Conservation (phyloP, 345 rosid species). For the Pugionium cornutum region DNA sequence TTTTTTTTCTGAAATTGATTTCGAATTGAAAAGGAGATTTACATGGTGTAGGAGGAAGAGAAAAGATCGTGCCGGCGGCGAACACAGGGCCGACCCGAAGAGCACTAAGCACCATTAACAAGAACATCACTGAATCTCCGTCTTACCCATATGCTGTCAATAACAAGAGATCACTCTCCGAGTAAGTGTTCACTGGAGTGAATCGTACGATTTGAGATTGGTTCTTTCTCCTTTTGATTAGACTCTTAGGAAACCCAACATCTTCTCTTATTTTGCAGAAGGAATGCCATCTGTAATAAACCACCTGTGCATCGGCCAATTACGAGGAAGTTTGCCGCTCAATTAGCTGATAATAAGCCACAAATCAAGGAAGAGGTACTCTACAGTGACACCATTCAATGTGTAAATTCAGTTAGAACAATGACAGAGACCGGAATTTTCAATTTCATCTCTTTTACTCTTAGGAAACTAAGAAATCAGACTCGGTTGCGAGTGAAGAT, state of each 20-base stretch:
- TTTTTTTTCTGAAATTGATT: conserved; percentile 22
- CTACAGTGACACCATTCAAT: conserved; percentile 15
- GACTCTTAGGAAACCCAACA: neutral
- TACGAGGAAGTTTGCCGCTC: conserved; percentile 83
- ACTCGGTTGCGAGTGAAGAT: conserved; percentile 40
- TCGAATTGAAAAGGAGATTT: conserved; percentile 19
- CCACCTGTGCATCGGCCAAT: conserved; percentile 74
- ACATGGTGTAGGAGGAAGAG: conserved; percentile 45
- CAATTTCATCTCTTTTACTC: neutral
- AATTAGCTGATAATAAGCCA: conserved; percentile 61
- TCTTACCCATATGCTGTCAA: conserved; percentile 62
- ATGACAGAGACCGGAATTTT: neutral
- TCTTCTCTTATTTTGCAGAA: conserved; percentile 39
- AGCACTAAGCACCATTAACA: conserved; percentile 67
- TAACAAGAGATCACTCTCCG: conserved; percentile 64
- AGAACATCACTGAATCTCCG: conserved; percentile 58
- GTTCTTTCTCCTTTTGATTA: neutral
- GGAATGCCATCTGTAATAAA: conserved; percentile 49
- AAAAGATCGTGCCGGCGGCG: conserved; percentile 52
- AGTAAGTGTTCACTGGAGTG: conserved; percentile 47
- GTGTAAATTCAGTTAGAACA: conserved; percentile 13
- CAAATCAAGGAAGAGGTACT: conserved; percentile 51
- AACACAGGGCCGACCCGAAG: conserved; percentile 55
- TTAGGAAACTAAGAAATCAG: conserved; percentile 54
- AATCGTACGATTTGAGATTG: conserved; percentile 1